Percentiles rank a stretch among this genome's conserved stretches.
Conservation (phyloP, 768 basidiomycete species). For the Boletus coccyginus region DNA sequence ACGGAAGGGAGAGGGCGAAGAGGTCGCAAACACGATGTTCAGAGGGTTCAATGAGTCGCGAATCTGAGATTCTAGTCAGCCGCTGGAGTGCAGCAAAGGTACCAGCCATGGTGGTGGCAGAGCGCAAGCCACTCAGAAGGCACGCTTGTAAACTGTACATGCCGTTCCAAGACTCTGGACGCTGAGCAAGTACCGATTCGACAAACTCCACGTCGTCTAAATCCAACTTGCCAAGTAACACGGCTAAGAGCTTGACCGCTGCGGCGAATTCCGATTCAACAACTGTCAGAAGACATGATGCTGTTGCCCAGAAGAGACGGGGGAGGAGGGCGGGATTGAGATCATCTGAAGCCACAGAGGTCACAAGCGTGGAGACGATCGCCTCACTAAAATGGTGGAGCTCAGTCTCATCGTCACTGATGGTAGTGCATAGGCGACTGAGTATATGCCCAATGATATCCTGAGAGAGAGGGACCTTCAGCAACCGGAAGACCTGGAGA, state of each 20-base stretch:
- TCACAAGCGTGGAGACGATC: conserved; percentile 71
- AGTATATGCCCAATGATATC: conserved; percentile 75
- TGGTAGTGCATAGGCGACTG: conserved; percentile 79
- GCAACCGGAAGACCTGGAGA: conserved; percentile 82
- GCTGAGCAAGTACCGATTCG: conserved; percentile 66
- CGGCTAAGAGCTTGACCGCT: conserved; percentile 60
- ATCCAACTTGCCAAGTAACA: conserved; percentile 65
- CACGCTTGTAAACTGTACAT: conserved; percentile 63
- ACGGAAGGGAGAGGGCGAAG: conserved; percentile 80
- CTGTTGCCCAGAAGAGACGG: conserved; percentile 84
- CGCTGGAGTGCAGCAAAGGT: conserved; percentile 69
- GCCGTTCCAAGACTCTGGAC: conserved; percentile 71
- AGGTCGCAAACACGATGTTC: conserved; percentile 75
- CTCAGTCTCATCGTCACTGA: conserved; percentile 71
- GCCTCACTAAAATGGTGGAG: conserved; percentile 83
- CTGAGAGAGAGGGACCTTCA: conserved; percentile 69
- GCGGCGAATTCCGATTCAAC: conserved; percentile 78
- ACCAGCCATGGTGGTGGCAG: conserved; percentile 60
- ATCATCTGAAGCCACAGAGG: conserved; percentile 54
- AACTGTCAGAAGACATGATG: conserved; percentile 78
- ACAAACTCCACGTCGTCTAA: conserved; percentile 64
- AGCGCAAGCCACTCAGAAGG: conserved; percentile 76
- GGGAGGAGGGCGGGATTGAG: conserved; percentile 65
- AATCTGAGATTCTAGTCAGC: conserved; percentile 58
- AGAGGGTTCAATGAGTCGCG: conserved; percentile 66